Evolutionary conservation across 371 early-diverging fungal genomes (phyloP), one percentile per base, ranked within the genome.

Genomic region (Rhizopus stolonifer): DNA sequence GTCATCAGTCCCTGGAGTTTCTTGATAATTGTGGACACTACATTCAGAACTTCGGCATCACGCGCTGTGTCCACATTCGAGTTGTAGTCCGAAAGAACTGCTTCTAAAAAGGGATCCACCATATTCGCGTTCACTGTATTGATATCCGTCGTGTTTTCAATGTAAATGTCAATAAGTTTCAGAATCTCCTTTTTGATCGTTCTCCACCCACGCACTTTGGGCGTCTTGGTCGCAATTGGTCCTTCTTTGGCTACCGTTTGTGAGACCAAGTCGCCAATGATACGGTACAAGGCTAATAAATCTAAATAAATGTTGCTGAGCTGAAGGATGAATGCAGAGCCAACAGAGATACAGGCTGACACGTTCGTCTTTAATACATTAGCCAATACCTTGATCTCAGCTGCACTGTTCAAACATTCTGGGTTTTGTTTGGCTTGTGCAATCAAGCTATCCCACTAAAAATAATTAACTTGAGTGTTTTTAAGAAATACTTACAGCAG

Each of bases 281-380:
- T 88, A 53, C 87, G 81, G 72, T 97, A 99, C 17, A 99, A 77
- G 1, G 87, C 83, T 29, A 99, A 78, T 64, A 99, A 74, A 63
- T 95, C 96, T 54, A 87, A 71, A 64, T 90, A 99, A 49, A 94
- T 93, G 24, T 84, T 82, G 32, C 87, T 88, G 11, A 98, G 77
- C 67, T 98, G 99, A 31, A 80, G 61, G 24, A 87, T 72, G 68
- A 91, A 98, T 3, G 88, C 88, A 45, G 88, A 74, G 22, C 98
- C 98, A 50, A 95, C 82, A 9, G 96, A 88, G 2, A 77, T 74
- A 63, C 96, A 95, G 1, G 92, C 95, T 0, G 95, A 76, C 0
- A 94, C 92, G 71, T 98, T 97, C 17, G 94, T 93, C 69, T 94
- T 95, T 58, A 99, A 72, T n/a, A 96, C 87, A 67, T 96, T 93